Conservation (phyloP, 1,139 yeast genomes). For the Scheffersomyces illinoinensis region DNA sequence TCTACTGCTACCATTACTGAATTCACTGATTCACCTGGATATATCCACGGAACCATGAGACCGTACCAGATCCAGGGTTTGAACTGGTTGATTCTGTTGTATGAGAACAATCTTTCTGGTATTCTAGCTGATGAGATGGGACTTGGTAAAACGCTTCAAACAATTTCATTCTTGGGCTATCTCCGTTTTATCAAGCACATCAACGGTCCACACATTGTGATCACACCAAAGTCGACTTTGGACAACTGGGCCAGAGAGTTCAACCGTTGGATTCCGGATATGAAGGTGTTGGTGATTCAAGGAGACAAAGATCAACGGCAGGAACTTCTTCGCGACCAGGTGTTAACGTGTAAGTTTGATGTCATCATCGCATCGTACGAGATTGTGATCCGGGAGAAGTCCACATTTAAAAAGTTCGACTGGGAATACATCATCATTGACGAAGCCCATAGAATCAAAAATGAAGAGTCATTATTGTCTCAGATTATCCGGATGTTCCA, state of each 20-base stretch:
- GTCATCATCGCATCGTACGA: conserved; percentile 75
- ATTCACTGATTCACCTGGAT: conserved; percentile 66
- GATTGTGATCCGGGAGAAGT: conserved; percentile 72
- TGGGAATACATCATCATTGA: conserved; percentile 80
- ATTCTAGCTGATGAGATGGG: conserved; percentile 99
- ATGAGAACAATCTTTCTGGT: conserved; percentile 84
- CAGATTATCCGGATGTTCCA: conserved; percentile 75
- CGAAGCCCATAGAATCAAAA: conserved; percentile 81
- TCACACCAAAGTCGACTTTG: conserved; percentile 77
- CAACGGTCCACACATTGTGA: conserved; percentile 72
- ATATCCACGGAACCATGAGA: conserved; percentile 62
- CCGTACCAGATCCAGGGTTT: conserved; percentile 92
- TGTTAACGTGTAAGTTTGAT: conserved; percentile 68
- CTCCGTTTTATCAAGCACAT: conserved; percentile 59
- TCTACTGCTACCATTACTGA: conserved; percentile 47
- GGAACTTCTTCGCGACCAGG: conserved; percentile 47
- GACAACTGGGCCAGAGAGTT: conserved; percentile 83
- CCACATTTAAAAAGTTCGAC: conserved; percentile 59
- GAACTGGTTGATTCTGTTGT: conserved; percentile 84
- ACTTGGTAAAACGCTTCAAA: conserved; percentile 91
- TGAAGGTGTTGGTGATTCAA: conserved; percentile 63
- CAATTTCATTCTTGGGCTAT: conserved; percentile 80
- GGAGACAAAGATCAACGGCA: conserved; percentile 72
- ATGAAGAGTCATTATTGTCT: conserved; percentile 72
- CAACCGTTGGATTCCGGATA: conserved; percentile 77